phyloP scores from a whole-genome alignment of 306 rosid species.

The Prunus davidiana region DNA sequence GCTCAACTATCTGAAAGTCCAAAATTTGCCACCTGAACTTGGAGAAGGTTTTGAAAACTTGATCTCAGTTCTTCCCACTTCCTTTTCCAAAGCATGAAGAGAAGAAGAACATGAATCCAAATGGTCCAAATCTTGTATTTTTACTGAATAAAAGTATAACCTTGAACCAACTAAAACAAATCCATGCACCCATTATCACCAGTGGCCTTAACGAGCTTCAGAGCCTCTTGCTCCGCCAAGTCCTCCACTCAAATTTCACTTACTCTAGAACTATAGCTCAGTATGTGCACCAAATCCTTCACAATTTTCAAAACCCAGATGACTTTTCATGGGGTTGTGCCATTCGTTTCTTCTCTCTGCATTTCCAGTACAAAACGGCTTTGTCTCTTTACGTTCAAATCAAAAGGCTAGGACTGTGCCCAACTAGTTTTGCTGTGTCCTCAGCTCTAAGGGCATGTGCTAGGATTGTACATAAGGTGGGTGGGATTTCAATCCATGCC shows the following conservation, averaged over 20 bases:
- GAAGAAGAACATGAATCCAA: background rate
- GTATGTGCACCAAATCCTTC: conserved; percentile 44
- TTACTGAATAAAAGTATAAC: conserved; percentile 38
- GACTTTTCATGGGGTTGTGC: conserved; percentile 63
- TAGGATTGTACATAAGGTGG: conserved; percentile 28
- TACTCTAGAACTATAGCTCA: conserved; percentile 35
- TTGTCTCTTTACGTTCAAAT: conserved; percentile 55
- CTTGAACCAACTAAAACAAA: conserved; percentile 52
- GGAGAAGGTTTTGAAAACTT: background rate
- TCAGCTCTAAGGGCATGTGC: conserved; percentile 73
- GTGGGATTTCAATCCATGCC: conserved; percentile 57
- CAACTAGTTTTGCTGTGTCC: conserved; percentile 56
- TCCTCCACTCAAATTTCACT: conserved; percentile 37
- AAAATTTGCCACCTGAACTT: background rate
- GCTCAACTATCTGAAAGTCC: background rate
- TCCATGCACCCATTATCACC: conserved; percentile 49
- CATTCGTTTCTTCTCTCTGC: conserved; percentile 63
- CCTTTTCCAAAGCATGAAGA: background rate
- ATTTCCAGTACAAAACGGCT: conserved; percentile 55
- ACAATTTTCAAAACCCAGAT: conserved; percentile 48
- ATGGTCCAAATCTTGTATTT: conserved; percentile 25
- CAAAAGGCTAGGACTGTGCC: conserved; percentile 54
- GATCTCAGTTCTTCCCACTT: background rate
- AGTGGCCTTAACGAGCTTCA: conserved; percentile 38
- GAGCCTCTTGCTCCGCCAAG: conserved; percentile 45